Conservation (phyloP, 2,329 filamentous ascomycete genomes). For the Tothia fuscella region DNA sequence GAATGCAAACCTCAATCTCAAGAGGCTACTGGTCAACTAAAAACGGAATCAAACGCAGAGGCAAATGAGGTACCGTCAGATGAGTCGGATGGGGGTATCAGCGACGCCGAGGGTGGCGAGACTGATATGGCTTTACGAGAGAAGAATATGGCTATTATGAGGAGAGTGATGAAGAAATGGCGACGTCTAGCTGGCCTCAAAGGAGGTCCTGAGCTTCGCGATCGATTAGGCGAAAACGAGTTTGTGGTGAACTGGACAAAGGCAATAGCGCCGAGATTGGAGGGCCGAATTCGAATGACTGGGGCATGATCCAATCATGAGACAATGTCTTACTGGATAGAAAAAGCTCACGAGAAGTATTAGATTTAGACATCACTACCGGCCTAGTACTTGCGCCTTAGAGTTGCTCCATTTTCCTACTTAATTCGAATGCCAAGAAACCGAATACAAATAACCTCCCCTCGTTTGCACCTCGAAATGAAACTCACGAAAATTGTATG, state of each 20-base stretch:
- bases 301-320: neutral
- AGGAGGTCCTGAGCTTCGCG: slow-evolving; percentile 32
- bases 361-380: no score
- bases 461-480: no score
- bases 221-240: slow-evolving; percentile 47
- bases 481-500: no score
- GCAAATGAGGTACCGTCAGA: neutral
- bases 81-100: slow-evolving; percentile 24
- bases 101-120: slow-evolving; percentile 35
- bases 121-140: slow-evolving; percentile 24
- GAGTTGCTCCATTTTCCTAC: no score
- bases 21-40: no score
- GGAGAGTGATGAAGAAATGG: slow-evolving; percentile 63
- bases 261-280: slow-evolving; percentile 64
- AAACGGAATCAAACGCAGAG: neutral
- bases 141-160: slow-evolving; percentile 50
- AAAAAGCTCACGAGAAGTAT: no score
- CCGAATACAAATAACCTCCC: no score
- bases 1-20: slow-evolving; percentile 17
- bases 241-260: slow-evolving; percentile 62
- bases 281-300: slow-evolving; percentile 53
- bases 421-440: no score
- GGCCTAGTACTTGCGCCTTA: no score
- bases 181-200: slow-evolving; percentile 54
- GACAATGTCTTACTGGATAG: no score